Base-by-base conservation (phyloP, 139 green algal genomes). In the Penium margaritaceum region DNA sequence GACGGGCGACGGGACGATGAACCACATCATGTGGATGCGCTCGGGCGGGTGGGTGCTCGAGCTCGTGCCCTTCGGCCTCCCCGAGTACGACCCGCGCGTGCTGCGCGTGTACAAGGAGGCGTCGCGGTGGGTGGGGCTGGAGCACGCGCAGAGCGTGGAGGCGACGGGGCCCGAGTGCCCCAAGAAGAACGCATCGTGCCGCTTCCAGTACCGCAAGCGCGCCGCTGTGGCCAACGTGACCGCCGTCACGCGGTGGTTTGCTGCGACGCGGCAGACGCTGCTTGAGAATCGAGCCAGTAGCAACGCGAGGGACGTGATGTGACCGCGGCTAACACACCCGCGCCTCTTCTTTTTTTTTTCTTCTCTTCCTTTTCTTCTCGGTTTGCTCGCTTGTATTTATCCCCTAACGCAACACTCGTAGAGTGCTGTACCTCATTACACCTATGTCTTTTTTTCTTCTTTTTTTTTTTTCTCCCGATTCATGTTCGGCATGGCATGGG, bases 11-110 rank as follows among this genome's bases (percentile, higher is more conserved):
- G 66, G 66, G 33, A 74, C 66, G 21, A 74, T 74, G 66, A 74
- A 74, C 37, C 66, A 74, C n/a, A 24, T 74, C 21, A 74, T 74
- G 35, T 74, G 41, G 21, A 74, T 74, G 66, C 35, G 36, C 17
- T 39, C 51, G 30, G 66, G 66, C 51, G 36, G 34, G 27, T 14
- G 21, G 7, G 66, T 74, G 32, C 5, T 73, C 21, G 65, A 73
- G 54, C 41, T 73, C 1, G 65, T 73, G 5, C 65, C 65, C 4
- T 73, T 73, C n/a, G 65, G 65, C 38, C 34, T 73, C 19, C 38
- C 51, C 19, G 30, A 73, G 14, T 73, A 73, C 39, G 65, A 73
- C 41, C 65, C 65, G 3, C 65, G 65, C 4, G 65, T 73, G 33
- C 54, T 73, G 5, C 64, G 43, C 19, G 65, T 73, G 3, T 73